Evolutionary conservation across 768 basidiomycete species (phyloP).

Genomic region (Suillus lakei): DNA sequence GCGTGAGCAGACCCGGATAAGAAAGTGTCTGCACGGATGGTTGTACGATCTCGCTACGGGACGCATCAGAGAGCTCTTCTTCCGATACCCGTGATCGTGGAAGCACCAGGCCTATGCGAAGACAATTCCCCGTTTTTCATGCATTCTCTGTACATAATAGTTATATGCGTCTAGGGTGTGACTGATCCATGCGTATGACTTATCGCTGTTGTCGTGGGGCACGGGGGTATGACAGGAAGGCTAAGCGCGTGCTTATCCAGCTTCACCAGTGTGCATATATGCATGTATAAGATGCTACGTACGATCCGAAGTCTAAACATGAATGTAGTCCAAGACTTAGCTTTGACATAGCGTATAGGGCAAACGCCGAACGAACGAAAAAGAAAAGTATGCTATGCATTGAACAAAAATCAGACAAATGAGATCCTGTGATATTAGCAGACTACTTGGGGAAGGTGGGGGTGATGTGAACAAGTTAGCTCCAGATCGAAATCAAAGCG

Average conservation of each 20-base stretch:
- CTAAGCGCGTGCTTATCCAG: no score
- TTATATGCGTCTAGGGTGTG: background rate
- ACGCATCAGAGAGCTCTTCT: constrained; percentile 56
- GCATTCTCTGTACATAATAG: background rate
- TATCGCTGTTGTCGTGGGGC: no score
- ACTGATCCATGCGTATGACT: background rate
- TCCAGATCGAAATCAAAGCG: constrained; percentile 2
- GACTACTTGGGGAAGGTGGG: background rate
- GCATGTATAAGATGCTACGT: background rate
- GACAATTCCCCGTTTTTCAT: background rate
- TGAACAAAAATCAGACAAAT: constrained; percentile 18
- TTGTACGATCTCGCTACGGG: constrained; percentile 70
- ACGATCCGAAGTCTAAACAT: constrained; percentile 7
- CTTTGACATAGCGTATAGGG: constrained; percentile 9
- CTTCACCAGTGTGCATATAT: background rate
- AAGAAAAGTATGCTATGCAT: constrained; percentile 19
- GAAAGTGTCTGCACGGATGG: constrained; percentile 69
- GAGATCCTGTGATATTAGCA: constrained; percentile 22
- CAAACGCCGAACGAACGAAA: background rate
- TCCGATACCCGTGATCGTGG: background rate
- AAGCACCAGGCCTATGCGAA: background rate
- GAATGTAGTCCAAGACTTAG: constrained; percentile 12
- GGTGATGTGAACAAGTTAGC: constrained; percentile 6
- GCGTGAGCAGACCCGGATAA: constrained; percentile 43
- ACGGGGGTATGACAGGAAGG: no score